Conservation (phyloP, 2,329 filamentous ascomycete species). For the Graphiopsis chlorocephala region DNA sequence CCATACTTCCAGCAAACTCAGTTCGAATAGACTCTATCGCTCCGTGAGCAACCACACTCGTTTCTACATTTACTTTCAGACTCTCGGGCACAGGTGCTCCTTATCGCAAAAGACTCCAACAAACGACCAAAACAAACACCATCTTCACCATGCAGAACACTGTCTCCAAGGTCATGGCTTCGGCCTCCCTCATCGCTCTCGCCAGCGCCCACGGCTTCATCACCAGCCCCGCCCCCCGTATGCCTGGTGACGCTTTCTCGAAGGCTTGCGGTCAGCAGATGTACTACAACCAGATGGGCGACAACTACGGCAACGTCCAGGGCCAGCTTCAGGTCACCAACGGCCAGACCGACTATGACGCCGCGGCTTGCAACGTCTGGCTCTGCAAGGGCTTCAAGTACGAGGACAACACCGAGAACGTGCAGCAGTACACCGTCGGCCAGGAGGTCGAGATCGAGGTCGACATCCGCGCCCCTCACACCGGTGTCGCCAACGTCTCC, state of each 20-base stretch:
- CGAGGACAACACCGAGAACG: conserved; percentile 53
- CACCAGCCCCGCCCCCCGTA: conserved; percentile 47
- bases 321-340: conserved; percentile 50
- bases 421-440: conserved; percentile 53
- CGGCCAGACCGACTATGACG: conserved; percentile 27
- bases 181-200: conserved; percentile 43
- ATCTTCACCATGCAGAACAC: conserved; percentile 12
- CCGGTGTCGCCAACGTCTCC: conserved; percentile 57
- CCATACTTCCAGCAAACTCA: neutral
- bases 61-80: conserved; percentile 8
- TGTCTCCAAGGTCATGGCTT: conserved; percentile 11
- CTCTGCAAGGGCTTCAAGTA: conserved; percentile 55
- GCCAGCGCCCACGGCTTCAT: conserved; percentile 56
- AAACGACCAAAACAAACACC: neutral
- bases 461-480: conserved; percentile 53
- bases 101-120: neutral
- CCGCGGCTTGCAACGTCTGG: conserved; percentile 27
- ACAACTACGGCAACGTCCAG: conserved; percentile 59
- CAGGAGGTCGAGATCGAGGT: conserved; percentile 47
- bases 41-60: conserved; percentile 14
- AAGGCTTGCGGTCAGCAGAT: conserved; percentile 55
- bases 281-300: conserved; percentile 51
- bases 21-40: conserved; percentile 7
- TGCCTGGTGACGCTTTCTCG: conserved; percentile 51
- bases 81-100: conserved; percentile 13